Percentiles rank a stretch among this genome's conserved stretches.
Evolutionary conservation across 441 rosid genomes (phyloP).

Genomic region (Erodium chrysanthum): DNA sequence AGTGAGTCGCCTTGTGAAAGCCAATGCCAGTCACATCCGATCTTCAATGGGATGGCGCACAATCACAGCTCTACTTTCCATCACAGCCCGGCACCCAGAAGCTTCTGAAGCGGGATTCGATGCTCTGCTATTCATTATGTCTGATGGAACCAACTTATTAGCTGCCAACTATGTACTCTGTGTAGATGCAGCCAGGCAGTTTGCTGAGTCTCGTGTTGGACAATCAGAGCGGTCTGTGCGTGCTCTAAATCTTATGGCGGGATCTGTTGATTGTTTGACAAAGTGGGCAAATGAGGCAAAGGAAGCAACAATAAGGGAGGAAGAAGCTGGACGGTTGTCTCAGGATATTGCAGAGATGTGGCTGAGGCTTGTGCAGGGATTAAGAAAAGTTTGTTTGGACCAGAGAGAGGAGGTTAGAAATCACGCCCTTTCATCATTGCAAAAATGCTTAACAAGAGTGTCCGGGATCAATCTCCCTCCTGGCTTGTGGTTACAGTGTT

Average conservation of each 20-base stretch:
- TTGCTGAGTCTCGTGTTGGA: slow-evolving; percentile 93
- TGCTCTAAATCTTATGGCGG: slow-evolving; percentile 76
- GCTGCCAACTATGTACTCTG: slow-evolving; percentile 74
- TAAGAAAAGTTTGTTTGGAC: slow-evolving; percentile 85
- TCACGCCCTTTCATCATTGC: slow-evolving; percentile 71
- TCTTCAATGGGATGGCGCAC: slow-evolving; percentile 93
- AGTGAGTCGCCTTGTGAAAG: slow-evolving; percentile 87
- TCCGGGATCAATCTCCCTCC: slow-evolving; percentile 45
- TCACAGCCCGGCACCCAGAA: slow-evolving; percentile 89
- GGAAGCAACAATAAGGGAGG: slow-evolving; percentile 47
- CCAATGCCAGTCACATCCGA: slow-evolving; percentile 84
- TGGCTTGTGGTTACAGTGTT: slow-evolving; percentile 69
- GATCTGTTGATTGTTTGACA: slow-evolving; percentile 59
- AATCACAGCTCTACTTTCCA: slow-evolving; percentile 67
- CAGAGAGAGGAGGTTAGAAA: slow-evolving; percentile 91
- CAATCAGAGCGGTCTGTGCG: slow-evolving; percentile 66
- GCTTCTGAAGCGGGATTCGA: slow-evolving; percentile 87
- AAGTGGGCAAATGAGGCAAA: slow-evolving; percentile 61
- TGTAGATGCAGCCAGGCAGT: slow-evolving; percentile 79
- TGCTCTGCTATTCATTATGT: slow-evolving; percentile 63
- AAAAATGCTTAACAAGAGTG: slow-evolving; percentile 64
- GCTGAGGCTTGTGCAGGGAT: slow-evolving; percentile 81
- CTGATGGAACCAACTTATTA: slow-evolving; percentile 62
- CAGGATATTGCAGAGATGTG: slow-evolving; percentile 88
- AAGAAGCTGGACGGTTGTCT: slow-evolving; percentile 45